A percentile compares a stretch with the other conserved stretches of the same genome.
Conservation (phyloP, 2,329 filamentous ascomycete species). For the Fusarium tanahbumbuense region DNA sequence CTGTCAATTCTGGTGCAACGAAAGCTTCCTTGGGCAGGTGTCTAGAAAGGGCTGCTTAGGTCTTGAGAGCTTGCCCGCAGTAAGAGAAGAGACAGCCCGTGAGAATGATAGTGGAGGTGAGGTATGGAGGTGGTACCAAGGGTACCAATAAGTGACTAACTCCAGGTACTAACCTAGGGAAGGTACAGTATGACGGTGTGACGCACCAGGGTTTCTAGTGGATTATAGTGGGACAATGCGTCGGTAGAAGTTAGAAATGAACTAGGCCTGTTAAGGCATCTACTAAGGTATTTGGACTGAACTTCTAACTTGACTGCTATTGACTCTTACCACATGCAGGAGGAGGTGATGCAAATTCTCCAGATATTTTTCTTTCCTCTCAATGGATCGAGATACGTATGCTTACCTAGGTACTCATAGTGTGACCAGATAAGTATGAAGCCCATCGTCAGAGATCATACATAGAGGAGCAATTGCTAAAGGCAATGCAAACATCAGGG, state of each 20-base stretch:
- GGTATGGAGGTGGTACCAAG: neutral
- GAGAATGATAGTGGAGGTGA: too few species aligned
- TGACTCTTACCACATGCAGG: slow-evolving; percentile 16
- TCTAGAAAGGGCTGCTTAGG: neutral
- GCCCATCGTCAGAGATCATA: neutral
- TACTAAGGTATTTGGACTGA: slow-evolving; percentile 18
- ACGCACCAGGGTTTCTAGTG: slow-evolving; percentile 33
- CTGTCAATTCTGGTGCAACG: neutral
- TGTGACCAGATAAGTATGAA: neutral
- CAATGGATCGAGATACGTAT: neutral
- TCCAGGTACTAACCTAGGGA: neutral
- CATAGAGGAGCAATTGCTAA: neutral
- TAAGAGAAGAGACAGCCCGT: slow-evolving; percentile 15
- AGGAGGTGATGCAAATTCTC: slow-evolving; percentile 7
- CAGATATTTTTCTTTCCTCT: neutral
- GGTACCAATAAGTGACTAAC: neutral
- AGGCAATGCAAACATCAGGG: neutral
- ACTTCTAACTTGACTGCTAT: neutral
- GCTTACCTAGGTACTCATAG: too few species aligned
- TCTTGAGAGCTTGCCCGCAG: slow-evolving; percentile 17
- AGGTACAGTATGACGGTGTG: slow-evolving; percentile 37
- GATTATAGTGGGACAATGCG: slow-evolving; percentile 18
- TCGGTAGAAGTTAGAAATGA: slow-evolving; percentile 14
- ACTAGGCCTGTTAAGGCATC: slow-evolving; percentile 33
- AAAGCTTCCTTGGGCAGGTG: neutral